Percentiles rank a stretch among this genome's conserved stretches.
These are phyloP conservation scores for Sclerotinia trifoliorum DNA, from an alignment of 2,329 filamentous ascomycete species.

Conservation along the genomic window DNA sequence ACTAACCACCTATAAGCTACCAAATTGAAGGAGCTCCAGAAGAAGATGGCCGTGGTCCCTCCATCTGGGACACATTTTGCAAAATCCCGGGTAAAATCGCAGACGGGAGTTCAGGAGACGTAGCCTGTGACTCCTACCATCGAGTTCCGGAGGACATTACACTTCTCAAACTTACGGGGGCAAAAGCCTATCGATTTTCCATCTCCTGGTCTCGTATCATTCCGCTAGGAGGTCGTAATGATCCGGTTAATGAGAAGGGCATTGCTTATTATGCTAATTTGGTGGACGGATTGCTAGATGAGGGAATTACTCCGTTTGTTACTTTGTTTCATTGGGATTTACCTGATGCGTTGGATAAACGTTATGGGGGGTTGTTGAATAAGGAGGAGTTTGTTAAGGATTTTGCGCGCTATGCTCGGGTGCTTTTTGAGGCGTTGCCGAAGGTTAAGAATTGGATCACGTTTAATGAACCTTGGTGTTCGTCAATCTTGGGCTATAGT, in stretches of 20 bases:
- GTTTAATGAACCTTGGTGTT: conserved; percentile 89
- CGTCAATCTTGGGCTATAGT: conserved; percentile 75
- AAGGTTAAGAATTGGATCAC: conserved; percentile 88
- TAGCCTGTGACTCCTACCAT: conserved; percentile 86
- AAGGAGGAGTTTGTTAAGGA: conserved; percentile 79
- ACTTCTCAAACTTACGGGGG: conserved; percentile 71
- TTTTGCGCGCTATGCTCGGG: conserved; percentile 74
- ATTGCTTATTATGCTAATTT: conserved; percentile 77
- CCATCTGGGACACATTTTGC: conserved; percentile 91
- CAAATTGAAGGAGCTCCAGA: conserved; percentile 78
- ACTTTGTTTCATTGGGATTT: conserved; percentile 90
- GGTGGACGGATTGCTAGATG: conserved; percentile 72
- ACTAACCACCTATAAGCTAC: conserved; percentile 56
- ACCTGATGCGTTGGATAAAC: conserved; percentile 72
- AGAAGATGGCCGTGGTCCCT: conserved; percentile 75
- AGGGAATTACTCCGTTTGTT: conserved; percentile 76
- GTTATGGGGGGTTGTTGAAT: conserved; percentile 79
- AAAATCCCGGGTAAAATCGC: conserved; percentile 78
- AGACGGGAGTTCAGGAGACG: conserved; percentile 69
- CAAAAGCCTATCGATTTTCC: conserved; percentile 79
- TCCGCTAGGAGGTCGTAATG: conserved; percentile 77
- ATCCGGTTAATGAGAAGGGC: conserved; percentile 76
- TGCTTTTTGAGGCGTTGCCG: conserved; percentile 71
- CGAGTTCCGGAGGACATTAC: conserved; percentile 73
- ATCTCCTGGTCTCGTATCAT: conserved; percentile 84